Evolutionary conservation across 2,329 filamentous ascomycete species (phyloP), one percentile per base, ranked within the genome.

Genomic region (Lasiodiplodia theobromae): DNA sequence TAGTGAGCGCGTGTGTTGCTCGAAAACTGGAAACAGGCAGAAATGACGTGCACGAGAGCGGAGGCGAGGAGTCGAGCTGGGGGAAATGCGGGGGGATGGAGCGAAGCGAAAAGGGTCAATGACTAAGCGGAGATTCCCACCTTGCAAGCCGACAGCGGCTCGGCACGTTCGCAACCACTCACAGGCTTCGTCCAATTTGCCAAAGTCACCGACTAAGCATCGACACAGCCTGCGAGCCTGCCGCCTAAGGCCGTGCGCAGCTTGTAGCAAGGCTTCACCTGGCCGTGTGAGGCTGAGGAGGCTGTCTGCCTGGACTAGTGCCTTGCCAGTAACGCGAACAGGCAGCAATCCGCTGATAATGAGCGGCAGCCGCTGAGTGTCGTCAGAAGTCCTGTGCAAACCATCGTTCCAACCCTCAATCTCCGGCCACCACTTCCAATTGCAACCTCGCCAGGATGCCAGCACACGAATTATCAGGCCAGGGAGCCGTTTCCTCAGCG

Each of bases 21-120:
- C 47, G n/a, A 34, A 64, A 64, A 21, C 28, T 52, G 44, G 47
- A 52, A 64, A 37, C 11, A 49, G 60, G 60, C 60, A 38, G 60
- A 37, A 52, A 52, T 64, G 47, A 64, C 60, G 60, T 37, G 31
- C 38, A 40, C 54, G 12, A 31, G n/a, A 40, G 56, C 56, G 56
- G 38, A 62, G 38, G 57, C 57, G 21, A 34, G 31, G 44, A 11
- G 18, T 44, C 23, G 47, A 38, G 47, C 44, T 31, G 23, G 60
- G 58, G 60, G 21, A 64, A 63, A 64, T 64, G 60, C 60, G 60
- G 60, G 60, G 60, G 60, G 60, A 64, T 11, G 47, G 52, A 64
- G 60, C 60, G 44, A 25, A 37, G 38, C 58, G 28, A 51, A 34
- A 52, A 52, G 23, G 23, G 49, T 38, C 18, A 7, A 28, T 62